Base-by-base conservation (phyloP, 192 early-diverging fungal species). In the Cetraspora pellucida region DNA sequence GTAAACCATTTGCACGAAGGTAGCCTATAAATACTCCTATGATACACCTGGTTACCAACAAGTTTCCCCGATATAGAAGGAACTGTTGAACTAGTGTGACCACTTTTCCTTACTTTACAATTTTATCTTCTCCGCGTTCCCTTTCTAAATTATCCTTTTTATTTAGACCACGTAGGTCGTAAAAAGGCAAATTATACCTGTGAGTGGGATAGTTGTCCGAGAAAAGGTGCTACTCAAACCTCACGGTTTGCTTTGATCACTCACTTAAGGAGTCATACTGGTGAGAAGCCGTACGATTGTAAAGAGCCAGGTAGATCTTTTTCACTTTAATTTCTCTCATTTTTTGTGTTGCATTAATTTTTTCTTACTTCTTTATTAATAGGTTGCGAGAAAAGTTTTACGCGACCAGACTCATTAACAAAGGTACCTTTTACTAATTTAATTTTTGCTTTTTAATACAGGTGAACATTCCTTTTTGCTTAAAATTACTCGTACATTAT, bases 241-340 rank as follows among this genome's bases (percentile, higher is more conserved):
- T 86, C 84, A 50, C 81, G 88, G 19, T 89, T 87, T 80, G 86
- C 88, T 10, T 76, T 89, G n/a, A 85, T 89, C 45, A 84, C 85
- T 50, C 88, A 89, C 59, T 79, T 89, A 74, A 77, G 88, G 47
- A 89, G 84, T 58, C 88, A 89, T 67, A 89, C 88, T 2, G 85
- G 85, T 7, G 86, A 89, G 66, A 89, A 89, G 47, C 88, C 88
- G 1, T 89, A 84, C 73, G 85, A 85, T 58, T 89, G 88, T 45
- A 78, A 80, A 54, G 78, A 79, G 16, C 78, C 77, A 72, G 81
- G 81, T 79, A 79, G 13, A 46, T 55, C 4, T 2, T 37, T 17
- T 1, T 21, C 1, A 43, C 14, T 4, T n/a, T 10, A 16, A 2
- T 2, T 27, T 28, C 11, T 49, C 47, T 25, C 49, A 25, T 49